Conservation (phyloP, 495 filamentous ascomycete species). For the Lasiosphaeria ovina region DNA sequence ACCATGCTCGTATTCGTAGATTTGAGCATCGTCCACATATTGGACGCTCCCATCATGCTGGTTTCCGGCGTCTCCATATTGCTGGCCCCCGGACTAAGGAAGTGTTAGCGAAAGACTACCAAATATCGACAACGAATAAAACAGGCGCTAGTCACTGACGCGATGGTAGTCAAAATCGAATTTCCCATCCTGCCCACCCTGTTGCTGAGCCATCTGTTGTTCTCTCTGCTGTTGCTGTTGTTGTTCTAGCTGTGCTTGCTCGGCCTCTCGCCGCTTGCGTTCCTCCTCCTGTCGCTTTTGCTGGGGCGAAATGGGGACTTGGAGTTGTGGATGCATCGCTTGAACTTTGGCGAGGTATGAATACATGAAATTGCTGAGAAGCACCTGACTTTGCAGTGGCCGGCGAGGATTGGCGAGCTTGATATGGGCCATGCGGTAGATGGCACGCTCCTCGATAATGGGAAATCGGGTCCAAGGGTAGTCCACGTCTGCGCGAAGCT, state of each 20-base stretch:
- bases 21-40: slow-evolving; percentile 47
- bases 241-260: slow-evolving; percentile 47
- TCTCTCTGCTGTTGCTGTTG: slow-evolving; percentile 42
- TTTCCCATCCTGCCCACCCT: slow-evolving; percentile 39
- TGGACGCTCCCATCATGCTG: slow-evolving; percentile 36
- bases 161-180: slow-evolving; percentile 53
- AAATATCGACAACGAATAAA: neutral
- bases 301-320: slow-evolving; percentile 66
- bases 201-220: slow-evolving; percentile 48
- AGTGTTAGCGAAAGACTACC: neutral
- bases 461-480: slow-evolving; percentile 96
- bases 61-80: slow-evolving; percentile 43
- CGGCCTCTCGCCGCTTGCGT: slow-evolving; percentile 64
- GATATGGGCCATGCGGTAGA: slow-evolving; percentile 98
- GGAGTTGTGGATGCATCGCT: slow-evolving; percentile 92
- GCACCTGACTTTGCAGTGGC: slow-evolving; percentile 88
- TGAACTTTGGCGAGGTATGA: slow-evolving; percentile 98
- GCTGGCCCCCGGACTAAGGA: slow-evolving; percentile 35
- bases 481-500: slow-evolving; percentile 80
- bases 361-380: slow-evolving; percentile 99
- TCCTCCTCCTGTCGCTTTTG: slow-evolving; percentile 62
- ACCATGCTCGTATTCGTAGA: slow-evolving; percentile 51
- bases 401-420: slow-evolving; percentile 96
- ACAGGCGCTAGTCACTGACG: slow-evolving; percentile 31
- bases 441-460: slow-evolving; percentile 93